Percentiles rank a stretch among this genome's conserved stretches.
phyloP scores from a whole-genome alignment of 345 rosid species.

The Microthlaspi erraticum region DNA sequence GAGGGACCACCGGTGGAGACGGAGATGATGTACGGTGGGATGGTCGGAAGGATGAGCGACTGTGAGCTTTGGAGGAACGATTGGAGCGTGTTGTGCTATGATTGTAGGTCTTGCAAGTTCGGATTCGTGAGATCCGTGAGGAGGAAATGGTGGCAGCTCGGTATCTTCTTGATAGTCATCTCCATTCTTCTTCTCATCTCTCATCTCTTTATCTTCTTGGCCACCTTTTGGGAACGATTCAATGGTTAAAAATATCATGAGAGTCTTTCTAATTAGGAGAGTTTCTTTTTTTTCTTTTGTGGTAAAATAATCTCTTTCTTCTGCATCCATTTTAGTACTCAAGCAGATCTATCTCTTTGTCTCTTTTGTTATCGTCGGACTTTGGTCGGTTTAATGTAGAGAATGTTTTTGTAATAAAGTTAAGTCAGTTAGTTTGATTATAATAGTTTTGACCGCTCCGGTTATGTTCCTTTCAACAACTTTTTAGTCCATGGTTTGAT shows the following conservation, averaged over 20 bases:
- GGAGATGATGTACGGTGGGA: conserved; percentile 23
- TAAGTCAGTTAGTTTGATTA: conserved; percentile 12
- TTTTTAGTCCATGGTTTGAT: neutral
- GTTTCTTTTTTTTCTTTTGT: neutral
- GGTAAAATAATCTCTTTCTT: conserved; percentile 40
- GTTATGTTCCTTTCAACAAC: too few relatives aligned
- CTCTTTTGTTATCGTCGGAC: neutral
- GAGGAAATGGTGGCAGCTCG: conserved; percentile 76
- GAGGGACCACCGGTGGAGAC: conserved; percentile 25
- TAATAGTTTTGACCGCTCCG: too few relatives aligned
- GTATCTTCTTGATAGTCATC: conserved; percentile 63
- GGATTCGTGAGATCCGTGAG: conserved; percentile 59
- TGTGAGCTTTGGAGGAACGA: conserved; percentile 68
- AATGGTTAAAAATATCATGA: conserved; percentile 22
- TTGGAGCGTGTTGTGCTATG: conserved; percentile 54
- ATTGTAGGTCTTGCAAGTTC: conserved; percentile 60
- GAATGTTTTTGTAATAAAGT: conserved; percentile 37
- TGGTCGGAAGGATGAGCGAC: conserved; percentile 43
- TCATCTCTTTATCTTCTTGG: conserved; percentile 62
- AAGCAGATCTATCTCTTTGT: conserved; percentile 14
- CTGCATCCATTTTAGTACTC: conserved; percentile 30
- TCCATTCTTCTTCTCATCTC: conserved; percentile 58
- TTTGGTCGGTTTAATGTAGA: conserved; percentile 31
- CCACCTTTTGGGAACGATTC: conserved; percentile 60
- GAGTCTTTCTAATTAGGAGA: conserved; percentile 27